Percentiles rank a stretch among this genome's conserved stretches.
Conservation (phyloP, 192 early-diverging fungal genomes). For the Gaertneriomyces semiglobifer region DNA sequence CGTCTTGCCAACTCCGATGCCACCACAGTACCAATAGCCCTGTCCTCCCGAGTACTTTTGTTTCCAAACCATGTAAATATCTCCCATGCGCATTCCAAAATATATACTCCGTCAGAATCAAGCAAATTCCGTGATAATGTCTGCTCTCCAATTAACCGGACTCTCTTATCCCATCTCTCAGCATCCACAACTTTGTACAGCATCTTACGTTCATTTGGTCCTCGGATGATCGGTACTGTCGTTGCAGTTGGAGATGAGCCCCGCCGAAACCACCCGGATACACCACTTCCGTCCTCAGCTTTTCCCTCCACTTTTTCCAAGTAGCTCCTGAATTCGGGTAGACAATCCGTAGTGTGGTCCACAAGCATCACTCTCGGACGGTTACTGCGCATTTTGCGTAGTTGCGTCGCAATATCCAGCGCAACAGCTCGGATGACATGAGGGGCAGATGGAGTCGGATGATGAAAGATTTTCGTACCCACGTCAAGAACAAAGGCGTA, state of each 20-base stretch:
- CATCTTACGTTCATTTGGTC: too few species aligned
- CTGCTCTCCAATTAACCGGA: too few species aligned
- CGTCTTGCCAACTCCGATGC: slow-evolving; percentile 4
- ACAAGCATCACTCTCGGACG: slow-evolving; percentile 33
- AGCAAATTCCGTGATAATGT: slow-evolving; percentile 15
- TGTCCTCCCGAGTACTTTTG: slow-evolving; percentile 7
- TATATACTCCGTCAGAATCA: slow-evolving; percentile 10
- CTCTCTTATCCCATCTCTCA: too few species aligned
- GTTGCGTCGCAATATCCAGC: slow-evolving; percentile 31
- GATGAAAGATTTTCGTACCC: slow-evolving; percentile 33
- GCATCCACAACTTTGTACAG: too few species aligned
- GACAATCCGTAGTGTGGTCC: not conserved
- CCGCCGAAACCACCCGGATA: too few species aligned
- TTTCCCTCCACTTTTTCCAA: too few species aligned
- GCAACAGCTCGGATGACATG: slow-evolving; percentile 35
- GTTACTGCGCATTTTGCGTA: slow-evolving; percentile 37
- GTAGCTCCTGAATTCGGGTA: too few species aligned
- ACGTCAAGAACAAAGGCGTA: slow-evolving; percentile 28
- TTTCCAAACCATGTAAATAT: slow-evolving; percentile 38
- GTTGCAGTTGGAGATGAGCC: too few species aligned
- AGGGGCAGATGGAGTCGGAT: slow-evolving; percentile 22
- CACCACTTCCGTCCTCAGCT: too few species aligned
- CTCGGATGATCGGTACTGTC: too few species aligned
- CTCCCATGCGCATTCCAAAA: slow-evolving; percentile 20
- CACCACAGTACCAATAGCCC: slow-evolving; percentile 8